phyloP scores from a whole-genome alignment of 2,329 filamentous ascomycete genomes.

The Fusarium sp. region DNA sequence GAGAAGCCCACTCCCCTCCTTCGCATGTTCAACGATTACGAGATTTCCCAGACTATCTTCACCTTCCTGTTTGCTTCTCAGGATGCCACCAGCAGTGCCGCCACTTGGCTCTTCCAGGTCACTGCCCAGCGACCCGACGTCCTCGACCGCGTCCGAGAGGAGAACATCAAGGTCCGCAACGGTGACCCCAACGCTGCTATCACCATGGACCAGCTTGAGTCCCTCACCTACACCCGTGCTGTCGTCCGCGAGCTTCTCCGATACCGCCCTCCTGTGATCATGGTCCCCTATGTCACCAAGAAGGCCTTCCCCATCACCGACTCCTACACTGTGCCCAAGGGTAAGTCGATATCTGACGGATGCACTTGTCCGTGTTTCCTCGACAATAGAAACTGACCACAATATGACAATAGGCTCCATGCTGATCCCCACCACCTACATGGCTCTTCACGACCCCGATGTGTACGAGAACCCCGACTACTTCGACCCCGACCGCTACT shows the following conservation, averaged over 20 bases:
- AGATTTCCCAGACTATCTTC: slow-evolving; percentile 94
- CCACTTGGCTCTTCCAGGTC: slow-evolving; percentile 95
- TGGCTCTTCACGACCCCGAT: slow-evolving; percentile 91
- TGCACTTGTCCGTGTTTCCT: neutral
- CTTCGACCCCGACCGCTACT: slow-evolving; percentile 93
- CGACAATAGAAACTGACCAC: slow-evolving; percentile 27
- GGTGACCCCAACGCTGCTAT: slow-evolving; percentile 79
- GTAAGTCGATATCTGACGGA: slow-evolving; percentile 52
- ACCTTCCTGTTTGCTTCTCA: slow-evolving; percentile 98
- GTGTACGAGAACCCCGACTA: slow-evolving; percentile 90
- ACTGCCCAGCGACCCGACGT: slow-evolving; percentile 94
- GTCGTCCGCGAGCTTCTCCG: slow-evolving; percentile 92
- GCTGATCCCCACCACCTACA: slow-evolving; percentile 92
- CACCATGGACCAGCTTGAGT: slow-evolving; percentile 88
- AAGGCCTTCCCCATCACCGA: slow-evolving; percentile 93
- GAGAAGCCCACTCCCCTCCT: slow-evolving; percentile 87
- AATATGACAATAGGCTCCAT: slow-evolving; percentile 73
- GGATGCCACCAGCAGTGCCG: slow-evolving; percentile 93
- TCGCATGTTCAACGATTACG: slow-evolving; percentile 88
- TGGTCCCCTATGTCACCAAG: slow-evolving; percentile 96
- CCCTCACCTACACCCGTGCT: slow-evolving; percentile 89
- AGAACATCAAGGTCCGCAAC: slow-evolving; percentile 83
- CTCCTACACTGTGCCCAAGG: slow-evolving; percentile 92
- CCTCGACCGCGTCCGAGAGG: slow-evolving; percentile 89
- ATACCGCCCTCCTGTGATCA: slow-evolving; percentile 95